Evolutionary conservation across 2,329 filamentous ascomycete genomes (phyloP), one percentile per base, ranked within the genome.

Genomic region (Claviceps quebecensis): DNA sequence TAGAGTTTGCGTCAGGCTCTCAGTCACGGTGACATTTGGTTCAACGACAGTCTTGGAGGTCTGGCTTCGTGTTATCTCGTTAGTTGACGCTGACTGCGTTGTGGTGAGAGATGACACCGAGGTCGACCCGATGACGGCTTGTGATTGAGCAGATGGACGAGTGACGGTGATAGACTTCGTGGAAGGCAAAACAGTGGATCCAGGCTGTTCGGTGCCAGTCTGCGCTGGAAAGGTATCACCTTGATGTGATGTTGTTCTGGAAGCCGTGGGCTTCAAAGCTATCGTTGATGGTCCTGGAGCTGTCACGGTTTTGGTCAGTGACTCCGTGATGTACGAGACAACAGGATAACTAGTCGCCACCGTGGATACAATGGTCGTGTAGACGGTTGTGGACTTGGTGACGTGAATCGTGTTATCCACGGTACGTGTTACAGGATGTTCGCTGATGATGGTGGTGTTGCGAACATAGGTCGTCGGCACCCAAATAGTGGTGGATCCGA

Each of bases 41-140:
- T 58, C 43, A 5, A 62, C 68, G n/a, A 66, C 38, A 0, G 64
- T 68, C 16, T 63, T 51, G 0, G 66, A 68, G 7, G 61, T 56
- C 13, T 56, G 60, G 1, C 45, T 38, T 34, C 48, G 7, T 22
- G 58, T 56, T 4, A 53, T 41, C 8, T 55, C 58, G 26, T 57
- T 43, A 4, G 56, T 56, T n/a, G 52, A 39, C 3, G 46, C 47
- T 17, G 53, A 49, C 19, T 55, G 50, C 23, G 48, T 48, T 37
- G 22, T 40, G 3, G 51, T 55, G 38, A 52, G 5, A 17, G 55
- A 56, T 8, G 49, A 47, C 17, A 54, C 34, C 6, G 54, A 38
- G 3, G 53, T 57, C 13, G 53, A 49, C n/a, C 47, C 53, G 14
- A 52, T 47, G 16, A 50, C 47, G 49, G 52, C 56, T 50, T 53